phyloP scores from a whole-genome alignment of 1,284 basidiomycete genomes.

The Tremellales sp. region DNA sequence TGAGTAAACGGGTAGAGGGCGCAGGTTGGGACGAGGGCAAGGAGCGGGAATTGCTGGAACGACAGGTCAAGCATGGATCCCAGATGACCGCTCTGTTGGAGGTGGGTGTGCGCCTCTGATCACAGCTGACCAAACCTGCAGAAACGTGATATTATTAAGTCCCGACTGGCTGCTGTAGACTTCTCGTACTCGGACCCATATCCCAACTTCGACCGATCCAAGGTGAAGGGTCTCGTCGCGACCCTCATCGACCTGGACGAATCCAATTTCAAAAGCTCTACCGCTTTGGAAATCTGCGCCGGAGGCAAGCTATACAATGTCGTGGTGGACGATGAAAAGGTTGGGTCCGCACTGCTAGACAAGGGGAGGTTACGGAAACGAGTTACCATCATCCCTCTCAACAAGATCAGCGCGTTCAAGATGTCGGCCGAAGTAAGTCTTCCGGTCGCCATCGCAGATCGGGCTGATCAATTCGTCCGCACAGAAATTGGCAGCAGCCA shows the following conservation, averaged over 20 bases:
- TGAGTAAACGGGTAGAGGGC: constrained; percentile 57
- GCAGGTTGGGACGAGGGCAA: constrained; percentile 77
- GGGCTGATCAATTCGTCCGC: neutral
- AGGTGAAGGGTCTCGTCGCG: constrained; percentile 92
- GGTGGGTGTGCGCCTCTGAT: constrained; percentile 50
- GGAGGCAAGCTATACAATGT: constrained; percentile 91
- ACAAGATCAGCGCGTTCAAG: constrained; percentile 75
- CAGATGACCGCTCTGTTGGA: constrained; percentile 62
- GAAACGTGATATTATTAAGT: constrained; percentile 69
- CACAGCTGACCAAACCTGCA: constrained; percentile 36
- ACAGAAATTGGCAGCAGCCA: constrained; percentile 75
- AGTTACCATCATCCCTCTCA: constrained; percentile 90
- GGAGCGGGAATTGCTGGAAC: constrained; percentile 63
- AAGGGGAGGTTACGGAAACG: constrained; percentile 77
- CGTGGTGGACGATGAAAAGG: constrained; percentile 84
- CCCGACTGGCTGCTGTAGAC: constrained; percentile 67
- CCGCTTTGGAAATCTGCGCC: constrained; percentile 90
- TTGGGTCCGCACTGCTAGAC: constrained; percentile 81
- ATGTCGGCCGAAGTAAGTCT: constrained; percentile 60
- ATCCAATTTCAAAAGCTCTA: constrained; percentile 70
- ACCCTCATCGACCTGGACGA: constrained; percentile 72
- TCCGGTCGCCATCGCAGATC: neutral
- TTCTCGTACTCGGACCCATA: constrained; percentile 79
- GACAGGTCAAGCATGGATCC: constrained; percentile 58
- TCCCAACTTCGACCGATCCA: constrained; percentile 75